A percentile compares a stretch with the other conserved stretches of the same genome.
Conservation (phyloP, 2,329 filamentous ascomycete genomes). For the Cercospora sp. region DNA sequence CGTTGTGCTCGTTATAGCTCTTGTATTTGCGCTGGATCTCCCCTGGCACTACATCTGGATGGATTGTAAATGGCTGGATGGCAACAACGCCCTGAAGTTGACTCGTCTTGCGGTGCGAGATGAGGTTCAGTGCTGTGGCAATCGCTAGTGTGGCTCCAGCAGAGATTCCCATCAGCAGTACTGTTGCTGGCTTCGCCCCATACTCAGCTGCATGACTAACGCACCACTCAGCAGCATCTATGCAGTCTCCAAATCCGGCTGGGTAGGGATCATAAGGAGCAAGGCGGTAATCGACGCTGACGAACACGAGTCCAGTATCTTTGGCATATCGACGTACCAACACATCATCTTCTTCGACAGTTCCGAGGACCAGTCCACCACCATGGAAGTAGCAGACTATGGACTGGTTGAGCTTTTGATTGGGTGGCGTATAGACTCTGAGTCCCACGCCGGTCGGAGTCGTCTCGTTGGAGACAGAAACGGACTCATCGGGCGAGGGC, state of each 20-base stretch:
- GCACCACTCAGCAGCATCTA: constrained; percentile 57
- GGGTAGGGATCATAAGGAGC: constrained; percentile 61
- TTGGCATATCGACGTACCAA: constrained; percentile 15
- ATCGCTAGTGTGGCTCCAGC: constrained; percentile 22
- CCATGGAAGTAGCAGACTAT: constrained; percentile 24
- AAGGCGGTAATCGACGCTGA: constrained; percentile 60
- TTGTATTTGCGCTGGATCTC: constrained; percentile 17
- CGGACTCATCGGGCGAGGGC: constrained; percentile 8
- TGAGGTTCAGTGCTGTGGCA: constrained; percentile 16
- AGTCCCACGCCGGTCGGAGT: constrained; percentile 19
- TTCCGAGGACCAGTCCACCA: constrained; percentile 21
- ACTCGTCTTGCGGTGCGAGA: constrained; percentile 11
- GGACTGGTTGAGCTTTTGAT: constrained; percentile 16
- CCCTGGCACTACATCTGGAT: constrained; percentile 22
- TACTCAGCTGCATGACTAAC: constrained; percentile 47
- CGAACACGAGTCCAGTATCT: constrained; percentile 44
- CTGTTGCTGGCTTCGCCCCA: constrained; percentile 8
- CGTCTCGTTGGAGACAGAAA: constrained; percentile 11
- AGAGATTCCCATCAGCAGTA: constrained; percentile 21
- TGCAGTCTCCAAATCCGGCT: constrained; percentile 55
- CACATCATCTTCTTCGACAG: constrained; percentile 22
- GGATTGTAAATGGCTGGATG: constrained; percentile 21
- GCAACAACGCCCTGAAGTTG: constrained; percentile 22
- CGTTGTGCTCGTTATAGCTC: constrained; percentile 20
- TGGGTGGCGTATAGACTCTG: constrained; percentile 17